Evolutionary conservation across 495 filamentous ascomycete genomes (phyloP).

Genomic region (Corynascus novoguineensis): DNA sequence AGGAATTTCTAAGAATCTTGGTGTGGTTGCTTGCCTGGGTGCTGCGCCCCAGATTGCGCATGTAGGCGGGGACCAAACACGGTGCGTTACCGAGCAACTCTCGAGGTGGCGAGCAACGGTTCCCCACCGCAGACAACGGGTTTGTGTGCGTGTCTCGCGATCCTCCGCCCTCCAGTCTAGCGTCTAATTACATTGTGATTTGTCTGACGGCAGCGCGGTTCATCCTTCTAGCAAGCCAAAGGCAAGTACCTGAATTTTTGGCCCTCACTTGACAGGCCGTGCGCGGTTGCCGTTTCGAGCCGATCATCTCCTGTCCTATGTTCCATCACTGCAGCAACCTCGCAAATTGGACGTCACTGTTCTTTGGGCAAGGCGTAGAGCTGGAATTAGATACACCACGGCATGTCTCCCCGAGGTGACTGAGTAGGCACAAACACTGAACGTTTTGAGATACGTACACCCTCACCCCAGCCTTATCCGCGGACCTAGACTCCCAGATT

Average conservation of each 20-base stretch:
- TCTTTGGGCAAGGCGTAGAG: neutral
- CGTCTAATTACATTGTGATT: too few species aligned
- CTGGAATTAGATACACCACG: too few species aligned
- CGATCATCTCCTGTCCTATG: neutral
- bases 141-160: too few species aligned
- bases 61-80: neutral
- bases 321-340: neutral
- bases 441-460: too few species aligned
- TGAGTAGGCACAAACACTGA: too few species aligned
- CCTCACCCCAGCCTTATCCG: neutral
- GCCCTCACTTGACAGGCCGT: too few species aligned
- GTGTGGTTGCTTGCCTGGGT: neutral
- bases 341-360: neutral
- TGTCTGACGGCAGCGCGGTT: too few species aligned
- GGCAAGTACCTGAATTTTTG: too few species aligned
- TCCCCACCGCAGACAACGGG: too few species aligned
- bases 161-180: too few species aligned
- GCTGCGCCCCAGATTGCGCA: constrained; percentile 10
- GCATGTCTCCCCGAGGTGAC: neutral
- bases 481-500: neutral
- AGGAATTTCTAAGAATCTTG: neutral
- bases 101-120: neutral
- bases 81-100: constrained; percentile 8
- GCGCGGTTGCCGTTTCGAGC: too few species aligned
- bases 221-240: too few species aligned